These are phyloP conservation scores for Xylariaceae sp. DNA, from an alignment of 2,329 filamentous ascomycete genomes.

Conservation along the genomic window DNA sequence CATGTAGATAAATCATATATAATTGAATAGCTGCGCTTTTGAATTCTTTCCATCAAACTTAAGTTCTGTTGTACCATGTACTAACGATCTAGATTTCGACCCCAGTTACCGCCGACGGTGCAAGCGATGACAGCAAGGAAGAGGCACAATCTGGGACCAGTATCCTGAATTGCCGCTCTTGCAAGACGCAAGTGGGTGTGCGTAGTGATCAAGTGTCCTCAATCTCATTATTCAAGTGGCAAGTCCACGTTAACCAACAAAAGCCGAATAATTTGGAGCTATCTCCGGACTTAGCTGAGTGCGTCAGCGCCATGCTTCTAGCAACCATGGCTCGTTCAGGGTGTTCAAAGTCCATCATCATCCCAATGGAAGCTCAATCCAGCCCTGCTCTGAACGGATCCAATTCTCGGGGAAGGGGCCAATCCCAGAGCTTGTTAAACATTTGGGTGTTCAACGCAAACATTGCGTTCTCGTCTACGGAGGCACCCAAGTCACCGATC, in stretches of 20 bases:
- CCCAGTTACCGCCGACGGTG: not conserved
- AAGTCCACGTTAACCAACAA: constrained; percentile 50
- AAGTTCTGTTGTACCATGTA: not conserved
- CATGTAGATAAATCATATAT: constrained; percentile 20
- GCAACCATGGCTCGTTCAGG: constrained; percentile 62
- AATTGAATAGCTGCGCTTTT: constrained; percentile 11
- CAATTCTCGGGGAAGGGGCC: not conserved
- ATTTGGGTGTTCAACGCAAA: constrained; percentile 64
- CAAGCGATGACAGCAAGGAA: constrained; percentile 4
- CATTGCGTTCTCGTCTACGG: constrained; percentile 57
- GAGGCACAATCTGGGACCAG: constrained; percentile 5
- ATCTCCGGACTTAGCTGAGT: constrained; percentile 53
- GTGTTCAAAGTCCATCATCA: constrained; percentile 61
- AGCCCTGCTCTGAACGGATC: not conserved
- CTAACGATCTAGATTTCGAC: constrained; percentile 15
- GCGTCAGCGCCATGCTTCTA: constrained; percentile 58
- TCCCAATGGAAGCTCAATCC: constrained; percentile 43
- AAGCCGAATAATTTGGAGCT: constrained; percentile 13
- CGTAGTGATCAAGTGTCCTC: constrained; percentile 53
- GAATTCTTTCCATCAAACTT: not conserved
- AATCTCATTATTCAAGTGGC: constrained; percentile 64
- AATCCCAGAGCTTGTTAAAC: constrained; percentile 45
- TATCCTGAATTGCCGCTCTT: constrained; percentile 52
- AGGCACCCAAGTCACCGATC: constrained; percentile 34
- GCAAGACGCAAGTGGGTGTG: constrained; percentile 54